Evolutionary conservation across 192 early-diverging fungal genomes (phyloP), one percentile per base, ranked within the genome.

Genomic region (Geranomyces michiganensis): DNA sequence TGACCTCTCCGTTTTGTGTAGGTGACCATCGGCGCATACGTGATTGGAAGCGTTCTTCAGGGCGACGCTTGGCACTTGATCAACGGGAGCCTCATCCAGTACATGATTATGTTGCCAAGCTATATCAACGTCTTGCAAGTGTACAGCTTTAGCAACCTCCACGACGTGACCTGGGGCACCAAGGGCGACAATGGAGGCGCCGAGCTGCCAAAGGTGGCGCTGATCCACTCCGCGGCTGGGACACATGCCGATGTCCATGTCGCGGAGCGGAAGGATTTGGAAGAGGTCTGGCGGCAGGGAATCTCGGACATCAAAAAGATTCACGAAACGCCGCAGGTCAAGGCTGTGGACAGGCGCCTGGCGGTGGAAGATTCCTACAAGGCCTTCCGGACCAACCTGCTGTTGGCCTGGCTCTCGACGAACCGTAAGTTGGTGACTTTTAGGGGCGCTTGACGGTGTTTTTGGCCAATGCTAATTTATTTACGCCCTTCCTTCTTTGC

Each of bases 111-210:
- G 61, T 77, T 94, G 53, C 94, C 94, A n/a, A 89, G 88, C 29
- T 96, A 89, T 60, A 87, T 93, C 76, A 96, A 96, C 82, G 93
- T 96, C 72, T 81, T 96, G 61, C 92, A 89, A 82, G 90, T 95
- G 27, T 95, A 95, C 62, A 91, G 92, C 14, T 55, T 72, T 47
- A 94, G 76, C 64, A 68, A 78, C 68, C 90, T 92, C 0, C 93
- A 95, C 83, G 94, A 95, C 76, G 92, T 96, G 53, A 91, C 91
- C 4, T 97, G 94, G 95, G 95, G 94, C 59, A 96, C 94, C 51
- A 96, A 96, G 78, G 93, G 94, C 70, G 93, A 93, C 68, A 93
- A 86, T 51, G 79, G 91, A 0, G 84, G 90, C 1, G 76, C 44
- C 53, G 79, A 81, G 22, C 29, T 61, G 32, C 73, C 72, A 0